These are phyloP conservation scores for Solanum aculeatissimum DNA, from an alignment of 305 asterid genomes.

Conservation along the genomic window DNA sequence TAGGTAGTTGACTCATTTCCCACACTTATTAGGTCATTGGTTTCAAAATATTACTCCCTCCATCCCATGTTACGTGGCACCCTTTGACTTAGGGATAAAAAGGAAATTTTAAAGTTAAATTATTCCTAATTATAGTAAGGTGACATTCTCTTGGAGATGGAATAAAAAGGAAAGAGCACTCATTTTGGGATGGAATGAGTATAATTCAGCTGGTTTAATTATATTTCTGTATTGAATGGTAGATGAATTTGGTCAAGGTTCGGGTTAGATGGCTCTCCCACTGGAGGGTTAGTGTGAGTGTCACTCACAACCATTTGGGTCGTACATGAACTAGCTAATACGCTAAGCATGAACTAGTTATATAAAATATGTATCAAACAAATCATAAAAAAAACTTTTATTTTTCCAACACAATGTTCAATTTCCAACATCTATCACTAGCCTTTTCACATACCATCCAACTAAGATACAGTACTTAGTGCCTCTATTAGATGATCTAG, in stretches of 20 bases:
- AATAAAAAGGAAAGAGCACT: too few relatives aligned
- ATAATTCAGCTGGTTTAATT: background rate
- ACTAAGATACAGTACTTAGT: background rate
- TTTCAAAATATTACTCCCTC: background rate
- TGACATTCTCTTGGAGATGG: too few relatives aligned
- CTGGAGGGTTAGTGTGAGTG: background rate
- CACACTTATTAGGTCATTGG: background rate
- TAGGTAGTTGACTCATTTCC: background rate
- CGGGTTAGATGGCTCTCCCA: background rate
- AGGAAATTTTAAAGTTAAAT: too few relatives aligned
- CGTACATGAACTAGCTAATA: background rate
- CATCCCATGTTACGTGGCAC: too few relatives aligned
- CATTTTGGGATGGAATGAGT: too few relatives aligned
- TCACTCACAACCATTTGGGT: background rate
- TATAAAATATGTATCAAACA: background rate
- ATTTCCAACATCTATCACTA: background rate
- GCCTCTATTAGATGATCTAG: background rate
- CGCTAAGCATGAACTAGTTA: background rate
- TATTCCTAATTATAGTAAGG: too few relatives aligned
- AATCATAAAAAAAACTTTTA: background rate
- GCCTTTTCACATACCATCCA: background rate
- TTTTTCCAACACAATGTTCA: background rate
- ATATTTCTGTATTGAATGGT: background rate
- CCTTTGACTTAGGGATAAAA: too few relatives aligned
- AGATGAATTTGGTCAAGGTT: background rate